phyloP scores from a whole-genome alignment of 2,329 filamentous ascomycete species.

The Penicillium sp. region DNA sequence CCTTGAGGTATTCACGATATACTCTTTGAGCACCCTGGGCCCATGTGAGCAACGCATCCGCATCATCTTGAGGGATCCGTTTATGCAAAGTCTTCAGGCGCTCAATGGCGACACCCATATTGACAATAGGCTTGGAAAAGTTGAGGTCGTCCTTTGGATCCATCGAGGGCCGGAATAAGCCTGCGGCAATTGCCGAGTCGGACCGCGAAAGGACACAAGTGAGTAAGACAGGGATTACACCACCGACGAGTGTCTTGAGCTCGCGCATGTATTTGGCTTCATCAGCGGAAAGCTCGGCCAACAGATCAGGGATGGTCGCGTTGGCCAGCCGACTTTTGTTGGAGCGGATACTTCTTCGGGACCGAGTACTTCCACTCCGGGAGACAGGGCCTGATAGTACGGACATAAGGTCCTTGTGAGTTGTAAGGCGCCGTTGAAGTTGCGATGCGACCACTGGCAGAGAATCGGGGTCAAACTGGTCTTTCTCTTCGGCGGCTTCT shows the following conservation, averaged over 20 bases:
- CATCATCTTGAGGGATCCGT: slow-evolving; percentile 75
- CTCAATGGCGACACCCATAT: slow-evolving; percentile 91
- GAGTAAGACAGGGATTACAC: slow-evolving; percentile 90
- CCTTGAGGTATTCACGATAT: slow-evolving; percentile 83
- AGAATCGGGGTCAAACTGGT: slow-evolving; percentile 53
- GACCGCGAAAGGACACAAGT: slow-evolving; percentile 80
- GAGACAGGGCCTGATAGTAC: slow-evolving; percentile 74
- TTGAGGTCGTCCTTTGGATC: slow-evolving; percentile 63
- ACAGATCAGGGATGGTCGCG: slow-evolving; percentile 74
- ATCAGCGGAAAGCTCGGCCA: slow-evolving; percentile 80
- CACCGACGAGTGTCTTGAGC: slow-evolving; percentile 89
- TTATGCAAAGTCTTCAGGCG: slow-evolving; percentile 80
- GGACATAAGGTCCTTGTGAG: slow-evolving; percentile 91
- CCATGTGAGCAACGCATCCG: slow-evolving; percentile 78
- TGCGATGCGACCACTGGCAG: slow-evolving; percentile 53
- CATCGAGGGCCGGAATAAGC: slow-evolving; percentile 68
- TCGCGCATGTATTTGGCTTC: slow-evolving; percentile 89
- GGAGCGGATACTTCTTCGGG: slow-evolving; percentile 78
- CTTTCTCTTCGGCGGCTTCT: slow-evolving; percentile 42
- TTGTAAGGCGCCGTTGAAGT: slow-evolving; percentile 79
- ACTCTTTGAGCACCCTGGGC: slow-evolving; percentile 76
- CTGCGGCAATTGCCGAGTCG: slow-evolving; percentile 66
- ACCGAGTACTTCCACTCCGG: slow-evolving; percentile 72
- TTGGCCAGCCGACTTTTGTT: slow-evolving; percentile 70
- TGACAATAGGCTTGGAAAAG: slow-evolving; percentile 84